Evolutionary conservation across 2,329 filamentous ascomycete genomes (phyloP), one percentile per base, ranked within the genome.

Genomic region (Didymella keratinophila): DNA sequence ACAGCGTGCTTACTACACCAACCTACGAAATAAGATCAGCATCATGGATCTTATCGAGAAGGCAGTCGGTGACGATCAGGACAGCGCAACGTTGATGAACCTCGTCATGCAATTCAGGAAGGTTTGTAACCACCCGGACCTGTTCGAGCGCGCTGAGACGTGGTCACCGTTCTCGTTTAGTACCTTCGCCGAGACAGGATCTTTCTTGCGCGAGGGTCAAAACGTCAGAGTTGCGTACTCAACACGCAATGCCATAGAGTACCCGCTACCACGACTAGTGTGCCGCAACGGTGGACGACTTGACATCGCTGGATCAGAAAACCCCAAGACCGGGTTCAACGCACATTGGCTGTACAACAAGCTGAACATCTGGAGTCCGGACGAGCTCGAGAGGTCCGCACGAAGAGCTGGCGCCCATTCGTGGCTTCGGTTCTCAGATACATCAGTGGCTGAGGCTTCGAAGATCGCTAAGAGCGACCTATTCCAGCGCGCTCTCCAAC

Each of bases 81-180:
- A 98, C 74, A 96, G 92, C 34, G 93, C 94, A 39, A 98, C 94
- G 1, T 80, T 99, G 71, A 98, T 99, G 95, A 99, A 99, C 78
- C 83, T 99, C 65, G 95, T 99, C 63, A 99, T 99, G 95, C 95
- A 99, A 79, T 99, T 99, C 86, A 88, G 95, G 70, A 99, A 99
- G 80, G 95, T 99, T 56, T 99, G 95, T 81, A 99, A 99, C 73
- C 95, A 99, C 75, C 95, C 95, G 0, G 95, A 99, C 78, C 80
- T 99, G 32, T 99, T 99, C 68, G 93, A 99, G 78, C 89, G 95
- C 44, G 93, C 94, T 10, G 94, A 98, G 61, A 96, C 92, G 9
- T 89, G 86, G 23, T 97, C 93, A 9, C 92, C 95, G 0, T 89
- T 94, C 70, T 90, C 92, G 0, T 88, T 90, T 68, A 87, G 88